Evolutionary conservation across 2,329 filamentous ascomycete genomes (phyloP), one percentile per base, ranked within the genome.

Genomic region (Mollisiaceae sp.): DNA sequence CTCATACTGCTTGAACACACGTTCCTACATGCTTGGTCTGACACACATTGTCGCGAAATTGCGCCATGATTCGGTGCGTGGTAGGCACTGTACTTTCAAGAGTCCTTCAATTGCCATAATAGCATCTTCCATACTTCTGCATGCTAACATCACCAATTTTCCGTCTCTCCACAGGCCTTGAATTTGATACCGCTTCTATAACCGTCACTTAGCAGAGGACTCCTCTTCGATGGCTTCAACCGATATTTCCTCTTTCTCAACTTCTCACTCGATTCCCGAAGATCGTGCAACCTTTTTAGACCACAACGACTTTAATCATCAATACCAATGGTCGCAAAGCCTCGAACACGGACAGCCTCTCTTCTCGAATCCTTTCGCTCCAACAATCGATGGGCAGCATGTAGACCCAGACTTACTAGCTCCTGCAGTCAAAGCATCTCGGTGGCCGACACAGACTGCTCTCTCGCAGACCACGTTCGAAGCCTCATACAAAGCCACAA

Each of bases 21-120:
- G 24, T 15, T 35, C 50, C 14, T 35, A 18, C 50, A 35, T 54
- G 50, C 50, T 18, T 54, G 24, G 50, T 32, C 12, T 54, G 50
- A 54, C 27, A n/a, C 50, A 27, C 47, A 15, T 8, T 54, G 50
- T 54, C 50, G 50, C 50, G 50, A 54, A n/a, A 54, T 54, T 54
- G 24, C 50, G 50, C 50, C 50, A 54, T 54, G 50, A 54, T 54
- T 54, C 50, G 50, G 50, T 54, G 50, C 50, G 50, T 15, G 9
- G 12, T 11, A 54, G 24, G 50, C 32, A 35, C 27, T 11, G 45
- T 24, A 24, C 18, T 22, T 22, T 50, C 18, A 11, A 50, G 45
- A 50, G 18, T 50, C n/a, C 45, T 24, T 50, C 45, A 4, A 50
- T 9, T 24, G 3, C 45, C 45, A 41, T 43, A 15, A 15, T 15